Conservation (phyloP, 192 early-diverging fungal genomes). For the Umbelopsis vinacea region DNA sequence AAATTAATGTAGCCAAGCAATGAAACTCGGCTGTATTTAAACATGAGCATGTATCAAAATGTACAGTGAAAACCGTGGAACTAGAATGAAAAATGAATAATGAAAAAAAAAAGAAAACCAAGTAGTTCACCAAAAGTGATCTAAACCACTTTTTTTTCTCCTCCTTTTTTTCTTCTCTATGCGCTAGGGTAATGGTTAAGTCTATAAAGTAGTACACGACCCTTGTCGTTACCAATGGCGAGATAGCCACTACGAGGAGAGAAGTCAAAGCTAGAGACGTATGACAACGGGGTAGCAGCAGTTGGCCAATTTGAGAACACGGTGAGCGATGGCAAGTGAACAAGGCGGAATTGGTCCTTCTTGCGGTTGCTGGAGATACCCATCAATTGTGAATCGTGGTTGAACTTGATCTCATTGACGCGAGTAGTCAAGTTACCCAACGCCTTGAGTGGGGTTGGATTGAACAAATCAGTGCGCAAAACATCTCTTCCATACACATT, state of each 20-base stretch:
- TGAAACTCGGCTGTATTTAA: slow-evolving; percentile 7
- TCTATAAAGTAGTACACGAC: slow-evolving; percentile 86
- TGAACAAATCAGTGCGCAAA: slow-evolving; percentile 45
- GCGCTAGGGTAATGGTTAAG: slow-evolving; percentile 65
- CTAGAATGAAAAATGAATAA: not conserved
- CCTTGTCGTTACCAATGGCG: slow-evolving; percentile 89
- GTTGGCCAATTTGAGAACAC: slow-evolving; percentile 98
- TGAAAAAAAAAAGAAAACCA: not conserved
- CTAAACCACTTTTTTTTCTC: not conserved
- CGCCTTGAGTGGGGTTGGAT: slow-evolving; percentile 72
- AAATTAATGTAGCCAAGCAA: not conserved
- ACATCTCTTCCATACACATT: slow-evolving; percentile 81
- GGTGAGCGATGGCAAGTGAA: slow-evolving; percentile 79
- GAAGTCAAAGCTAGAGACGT: slow-evolving; percentile 79
- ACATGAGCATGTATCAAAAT: slow-evolving; percentile 24
- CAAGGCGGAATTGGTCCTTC: slow-evolving; percentile 79
- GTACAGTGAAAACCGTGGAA: slow-evolving; percentile 18
- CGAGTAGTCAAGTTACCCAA: slow-evolving; percentile 88
- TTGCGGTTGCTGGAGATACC: slow-evolving; percentile 74
- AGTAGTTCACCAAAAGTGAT: not conserved
- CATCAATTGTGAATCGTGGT: slow-evolving; percentile 85
- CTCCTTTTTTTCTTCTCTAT: slow-evolving; percentile 24
- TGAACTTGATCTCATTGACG: slow-evolving; percentile 76
- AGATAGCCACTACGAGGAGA: slow-evolving; percentile 93
- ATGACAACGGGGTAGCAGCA: slow-evolving; percentile 73